Evolutionary conservation across 148 eudicot genomes (phyloP).

Genomic region (Chenopodium formosanum): DNA sequence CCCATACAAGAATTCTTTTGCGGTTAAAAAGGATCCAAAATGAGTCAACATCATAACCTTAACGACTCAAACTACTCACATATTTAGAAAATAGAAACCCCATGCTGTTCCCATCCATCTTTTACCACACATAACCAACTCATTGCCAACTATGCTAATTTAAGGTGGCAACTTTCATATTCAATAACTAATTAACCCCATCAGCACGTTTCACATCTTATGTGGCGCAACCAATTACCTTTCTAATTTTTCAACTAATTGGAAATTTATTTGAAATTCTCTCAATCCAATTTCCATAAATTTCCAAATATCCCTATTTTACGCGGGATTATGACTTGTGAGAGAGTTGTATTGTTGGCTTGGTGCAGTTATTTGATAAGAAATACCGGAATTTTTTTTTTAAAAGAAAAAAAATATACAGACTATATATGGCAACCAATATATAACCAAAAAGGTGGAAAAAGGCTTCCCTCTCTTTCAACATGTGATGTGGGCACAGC

Average conservation of each 20-base stretch:
- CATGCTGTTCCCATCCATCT: constrained; percentile 19
- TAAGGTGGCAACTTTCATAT: constrained; percentile 1
- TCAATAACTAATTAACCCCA: neutral
- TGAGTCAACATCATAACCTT: constrained; percentile 19
- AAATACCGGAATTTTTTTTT: too few species aligned
- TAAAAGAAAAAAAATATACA: neutral
- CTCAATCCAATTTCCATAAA: neutral
- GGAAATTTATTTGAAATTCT: too few species aligned
- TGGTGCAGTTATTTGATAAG: neutral
- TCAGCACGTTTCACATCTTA: too few species aligned
- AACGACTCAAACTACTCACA: constrained; percentile 27
- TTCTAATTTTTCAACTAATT: too few species aligned
- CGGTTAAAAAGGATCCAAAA: neutral
- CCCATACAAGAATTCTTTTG: neutral
- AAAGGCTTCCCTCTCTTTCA: constrained; percentile 22
- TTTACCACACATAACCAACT: constrained; percentile 24
- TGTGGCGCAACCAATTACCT: too few species aligned
- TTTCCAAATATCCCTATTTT: neutral
- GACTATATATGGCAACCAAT: neutral
- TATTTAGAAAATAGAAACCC: neutral
- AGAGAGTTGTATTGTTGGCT: neutral
- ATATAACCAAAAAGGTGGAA: constrained; percentile 12
- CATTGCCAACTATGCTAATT: constrained; percentile 1
- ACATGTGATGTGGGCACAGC: constrained; percentile 35
- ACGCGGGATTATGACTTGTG: neutral